phyloP scores from a whole-genome alignment of 1,284 basidiomycete species.

The Pyrrhoderma lamaoense region DNA sequence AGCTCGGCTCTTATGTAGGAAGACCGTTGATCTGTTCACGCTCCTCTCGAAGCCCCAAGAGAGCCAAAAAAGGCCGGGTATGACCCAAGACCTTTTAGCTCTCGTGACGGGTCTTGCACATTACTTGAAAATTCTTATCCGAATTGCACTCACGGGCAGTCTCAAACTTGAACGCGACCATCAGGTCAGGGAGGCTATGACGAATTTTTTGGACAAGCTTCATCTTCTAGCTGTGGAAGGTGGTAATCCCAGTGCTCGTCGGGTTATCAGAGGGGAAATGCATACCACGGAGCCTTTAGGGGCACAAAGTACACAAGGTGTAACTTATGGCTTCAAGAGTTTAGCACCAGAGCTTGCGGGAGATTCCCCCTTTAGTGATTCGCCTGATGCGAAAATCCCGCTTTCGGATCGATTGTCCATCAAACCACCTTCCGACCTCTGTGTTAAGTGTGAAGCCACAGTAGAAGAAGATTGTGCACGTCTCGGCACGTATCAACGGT shows the following conservation, averaged over 20 bases:
- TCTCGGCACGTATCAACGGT: constrained; percentile 88
- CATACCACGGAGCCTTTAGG: constrained; percentile 34
- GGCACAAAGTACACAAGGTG: constrained; percentile 62
- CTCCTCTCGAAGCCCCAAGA: constrained; percentile 95
- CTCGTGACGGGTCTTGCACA: constrained; percentile 97
- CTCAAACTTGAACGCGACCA: constrained; percentile 93
- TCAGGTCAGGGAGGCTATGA: constrained; percentile 75
- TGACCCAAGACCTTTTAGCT: constrained; percentile 96
- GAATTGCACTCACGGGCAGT: constrained; percentile 93
- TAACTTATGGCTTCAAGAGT: constrained; percentile 84
- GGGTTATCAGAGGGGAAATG: constrained; percentile 60
- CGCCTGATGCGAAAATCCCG: constrained; percentile 34
- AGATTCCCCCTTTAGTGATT: constrained; percentile 64
- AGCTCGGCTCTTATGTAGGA: constrained; percentile 97
- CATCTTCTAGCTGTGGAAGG: constrained; percentile 87
- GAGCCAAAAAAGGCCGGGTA: constrained; percentile 83
- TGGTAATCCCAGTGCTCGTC: constrained; percentile 70
- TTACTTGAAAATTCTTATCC: constrained; percentile 98
- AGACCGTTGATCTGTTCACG: constrained; percentile 98
- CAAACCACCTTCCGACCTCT: constrained; percentile 81
- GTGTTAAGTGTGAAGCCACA: constrained; percentile 81
- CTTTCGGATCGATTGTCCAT: constrained; percentile 44
- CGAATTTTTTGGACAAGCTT: constrained; percentile 86
- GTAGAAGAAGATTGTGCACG: constrained; percentile 97
- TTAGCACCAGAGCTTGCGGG: constrained; percentile 84